These are phyloP conservation scores for Solanum okadae DNA, from an alignment of 257 asterid species.

Conservation along the genomic window DNA sequence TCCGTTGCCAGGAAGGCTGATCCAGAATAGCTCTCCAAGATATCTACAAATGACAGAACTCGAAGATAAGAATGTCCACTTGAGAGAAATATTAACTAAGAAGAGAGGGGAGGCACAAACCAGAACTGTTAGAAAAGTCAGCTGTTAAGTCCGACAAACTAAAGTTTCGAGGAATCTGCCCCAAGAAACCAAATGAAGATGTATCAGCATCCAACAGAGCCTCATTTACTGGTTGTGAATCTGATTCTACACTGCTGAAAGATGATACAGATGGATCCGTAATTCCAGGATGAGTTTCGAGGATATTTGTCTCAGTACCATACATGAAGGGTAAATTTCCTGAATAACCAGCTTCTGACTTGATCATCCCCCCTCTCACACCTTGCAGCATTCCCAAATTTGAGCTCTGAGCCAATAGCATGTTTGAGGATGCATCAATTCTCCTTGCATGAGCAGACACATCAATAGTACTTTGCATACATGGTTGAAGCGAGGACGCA, in stretches of 20 bases:
- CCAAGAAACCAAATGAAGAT: conserved; percentile 54
- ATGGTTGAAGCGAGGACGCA: conserved; percentile 32
- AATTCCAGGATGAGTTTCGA: conserved; percentile 44
- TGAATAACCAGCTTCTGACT: conserved; percentile 41
- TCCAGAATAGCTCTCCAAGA: conserved; percentile 62
- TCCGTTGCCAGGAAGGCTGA: conserved; percentile 67
- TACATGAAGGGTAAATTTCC: conserved; percentile 41
- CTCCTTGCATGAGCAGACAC: conserved; percentile 33
- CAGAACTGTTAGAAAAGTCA: conserved; percentile 66
- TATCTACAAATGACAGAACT: conserved; percentile 38
- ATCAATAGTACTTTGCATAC: conserved; percentile 34
- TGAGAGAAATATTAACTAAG: background rate
- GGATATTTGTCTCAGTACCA: conserved; percentile 41
- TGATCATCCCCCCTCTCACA: conserved; percentile 45
- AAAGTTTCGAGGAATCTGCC: conserved; percentile 87
- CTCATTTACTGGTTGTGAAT: conserved; percentile 42
- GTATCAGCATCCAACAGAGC: conserved; percentile 39
- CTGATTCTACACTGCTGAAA: conserved; percentile 48
- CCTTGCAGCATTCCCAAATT: conserved; percentile 47
- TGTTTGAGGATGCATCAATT: conserved; percentile 28
- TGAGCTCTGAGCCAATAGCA: conserved; percentile 43
- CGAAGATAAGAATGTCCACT: background rate
- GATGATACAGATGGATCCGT: conserved; percentile 60
- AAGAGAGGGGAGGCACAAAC: conserved; percentile 24
- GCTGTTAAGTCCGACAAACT: conserved; percentile 83